Percentiles rank a stretch among this genome's conserved stretches.
Conservation (phyloP, 1,284 basidiomycete genomes). For the Puccinia brachypodii region DNA sequence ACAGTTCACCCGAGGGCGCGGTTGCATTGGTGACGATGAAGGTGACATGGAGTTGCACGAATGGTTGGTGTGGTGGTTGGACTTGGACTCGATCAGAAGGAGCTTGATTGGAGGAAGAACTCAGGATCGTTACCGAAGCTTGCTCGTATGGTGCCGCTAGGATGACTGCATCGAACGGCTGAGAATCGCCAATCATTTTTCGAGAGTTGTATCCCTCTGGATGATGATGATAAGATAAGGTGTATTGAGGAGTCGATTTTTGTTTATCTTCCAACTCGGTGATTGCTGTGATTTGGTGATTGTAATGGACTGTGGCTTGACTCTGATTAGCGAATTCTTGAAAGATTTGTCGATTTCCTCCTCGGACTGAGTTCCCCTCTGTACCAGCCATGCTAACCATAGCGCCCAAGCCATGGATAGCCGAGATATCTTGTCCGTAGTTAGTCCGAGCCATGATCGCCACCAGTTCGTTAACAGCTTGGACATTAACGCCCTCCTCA, state of each 20-base stretch:
- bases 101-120: too few relatives aligned
- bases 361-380: conserved; percentile 68
- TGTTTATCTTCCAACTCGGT: neutral
- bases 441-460: conserved; percentile 84
- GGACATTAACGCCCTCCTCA: conserved; percentile 63
- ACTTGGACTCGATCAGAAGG: conserved; percentile 51
- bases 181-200: conserved; percentile 60
- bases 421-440: conserved; percentile 73
- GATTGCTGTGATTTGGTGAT: conserved; percentile 64
- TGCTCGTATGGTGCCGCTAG: conserved; percentile 74
- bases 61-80: conserved; percentile 68
- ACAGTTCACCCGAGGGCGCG: conserved; percentile 69
- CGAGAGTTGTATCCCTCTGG: conserved; percentile 36
- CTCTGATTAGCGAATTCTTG: conserved; percentile 73
- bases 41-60: conserved; percentile 84
- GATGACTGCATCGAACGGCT: conserved; percentile 63
- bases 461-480: conserved; percentile 74
- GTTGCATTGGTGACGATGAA: conserved; percentile 74
- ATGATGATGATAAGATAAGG: conserved; percentile 51
- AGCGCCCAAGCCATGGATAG: conserved; percentile 79
- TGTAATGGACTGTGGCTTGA: conserved; percentile 68
- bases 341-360: conserved; percentile 85
- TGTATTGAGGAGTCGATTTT: neutral
- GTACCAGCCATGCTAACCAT: conserved; percentile 71
- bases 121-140: conserved; percentile 63